phyloP scores from a whole-genome alignment of 345 rosid species.

The Excoecaria cochinchinensis region DNA sequence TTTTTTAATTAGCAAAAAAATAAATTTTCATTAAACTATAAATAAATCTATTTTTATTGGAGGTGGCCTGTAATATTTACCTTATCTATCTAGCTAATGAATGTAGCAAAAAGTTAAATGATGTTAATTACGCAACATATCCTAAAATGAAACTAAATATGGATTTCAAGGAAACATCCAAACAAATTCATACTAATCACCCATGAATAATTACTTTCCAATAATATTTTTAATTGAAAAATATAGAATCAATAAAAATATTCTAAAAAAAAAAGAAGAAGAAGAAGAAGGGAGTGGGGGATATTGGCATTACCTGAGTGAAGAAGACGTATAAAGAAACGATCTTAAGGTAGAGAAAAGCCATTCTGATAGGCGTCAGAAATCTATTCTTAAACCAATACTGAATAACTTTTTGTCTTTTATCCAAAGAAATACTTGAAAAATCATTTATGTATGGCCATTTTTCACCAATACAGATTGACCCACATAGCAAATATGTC shows the following conservation, averaged over 20 bases:
- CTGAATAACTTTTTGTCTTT: slow-evolving; percentile 60
- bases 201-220: too few relatives aligned
- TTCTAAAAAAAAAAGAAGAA: not conserved
- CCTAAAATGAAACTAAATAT: too few relatives aligned
- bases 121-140: too few relatives aligned
- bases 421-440: slow-evolving; percentile 42
- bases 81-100: too few relatives aligned
- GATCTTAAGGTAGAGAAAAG: slow-evolving; percentile 42
- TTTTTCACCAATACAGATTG: slow-evolving; percentile 37
- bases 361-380: slow-evolving; percentile 53
- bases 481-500: slow-evolving; percentile 64
- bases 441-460: slow-evolving; percentile 59
- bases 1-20: too few relatives aligned
- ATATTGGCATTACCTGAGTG: slow-evolving; percentile 44
- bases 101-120: too few relatives aligned
- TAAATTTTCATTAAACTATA: too few relatives aligned
- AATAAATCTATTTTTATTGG: too few relatives aligned
- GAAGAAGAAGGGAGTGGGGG: not conserved
- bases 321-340: slow-evolving; percentile 48
- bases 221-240: too few relatives aligned
- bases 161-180: too few relatives aligned
- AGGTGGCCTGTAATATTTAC: too few relatives aligned
- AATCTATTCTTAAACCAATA: slow-evolving; percentile 42
- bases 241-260: not conserved
- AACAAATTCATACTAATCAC: too few relatives aligned